These are phyloP conservation scores for Sclerotinia minor DNA, from an alignment of 2,329 filamentous ascomycete genomes.

Conservation along the genomic window DNA sequence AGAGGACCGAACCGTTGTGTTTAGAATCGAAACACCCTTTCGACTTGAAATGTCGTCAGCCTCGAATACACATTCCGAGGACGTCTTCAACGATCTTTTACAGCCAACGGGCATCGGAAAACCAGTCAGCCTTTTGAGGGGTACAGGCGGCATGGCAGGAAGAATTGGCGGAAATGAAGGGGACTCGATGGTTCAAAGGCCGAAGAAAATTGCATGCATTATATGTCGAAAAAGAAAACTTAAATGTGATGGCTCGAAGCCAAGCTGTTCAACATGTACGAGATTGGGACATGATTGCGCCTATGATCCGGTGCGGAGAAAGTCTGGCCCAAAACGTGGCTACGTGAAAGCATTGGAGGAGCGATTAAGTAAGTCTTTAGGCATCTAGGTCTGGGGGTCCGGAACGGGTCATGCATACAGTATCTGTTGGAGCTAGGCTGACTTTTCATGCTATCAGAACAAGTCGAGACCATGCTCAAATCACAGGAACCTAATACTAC, in stretches of 20 bases:
- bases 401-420: constrained; percentile 26
- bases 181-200: constrained; percentile 64
- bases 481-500: constrained; percentile 60
- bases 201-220: constrained; percentile 94
- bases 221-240: constrained; percentile 91
- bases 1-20: neutral
- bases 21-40: neutral
- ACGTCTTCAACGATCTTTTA: constrained; percentile 59
- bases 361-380: constrained; percentile 71
- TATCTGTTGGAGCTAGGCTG: constrained; percentile 1
- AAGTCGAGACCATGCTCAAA: constrained; percentile 89
- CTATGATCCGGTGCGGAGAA: constrained; percentile 69
- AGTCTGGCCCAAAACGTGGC: constrained; percentile 69
- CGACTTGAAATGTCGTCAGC: constrained; percentile 38
- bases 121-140: constrained; percentile 40
- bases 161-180: constrained; percentile 47
- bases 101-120: constrained; percentile 41
- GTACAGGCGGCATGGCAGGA: constrained; percentile 41
- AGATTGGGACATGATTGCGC: constrained; percentile 64
- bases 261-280: constrained; percentile 67
- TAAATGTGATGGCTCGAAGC: constrained; percentile 65
- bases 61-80: constrained; percentile 44
- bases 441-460: constrained; percentile 55
- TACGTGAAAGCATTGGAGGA: constrained; percentile 78
- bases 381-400: neutral